phyloP scores from a whole-genome alignment of 345 rosid species.

The Eucalyptus shirleyi region DNA sequence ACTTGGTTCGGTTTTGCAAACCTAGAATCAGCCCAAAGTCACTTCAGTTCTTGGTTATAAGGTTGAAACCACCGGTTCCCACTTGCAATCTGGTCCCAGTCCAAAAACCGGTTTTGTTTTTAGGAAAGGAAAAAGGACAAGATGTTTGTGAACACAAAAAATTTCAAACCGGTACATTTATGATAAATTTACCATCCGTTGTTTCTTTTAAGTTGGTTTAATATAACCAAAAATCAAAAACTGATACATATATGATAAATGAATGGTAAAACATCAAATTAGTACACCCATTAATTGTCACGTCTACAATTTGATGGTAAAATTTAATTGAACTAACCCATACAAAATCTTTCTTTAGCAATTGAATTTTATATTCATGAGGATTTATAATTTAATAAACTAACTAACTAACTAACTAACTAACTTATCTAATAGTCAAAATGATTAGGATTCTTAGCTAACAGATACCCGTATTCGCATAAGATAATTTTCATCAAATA shows the following conservation, averaged over 20 bases:
- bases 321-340: too few relatives aligned
- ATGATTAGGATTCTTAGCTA: not conserved
- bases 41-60: not conserved
- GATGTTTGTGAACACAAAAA: not conserved
- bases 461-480: not conserved
- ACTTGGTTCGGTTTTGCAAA: not conserved
- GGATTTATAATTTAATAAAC: not conserved
- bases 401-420: not conserved
- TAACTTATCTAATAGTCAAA: not conserved
- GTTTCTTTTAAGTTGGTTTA: too few relatives aligned
- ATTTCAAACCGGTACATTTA: too few relatives aligned
- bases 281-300: accelerated
- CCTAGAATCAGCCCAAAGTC: not conserved
- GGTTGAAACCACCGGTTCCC: not conserved
- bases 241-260: too few relatives aligned
- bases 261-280: too few relatives aligned
- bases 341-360: too few relatives aligned
- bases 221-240: too few relatives aligned
- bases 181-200: too few relatives aligned
- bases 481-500: not conserved
- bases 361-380: not conserved
- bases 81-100: not conserved
- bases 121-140: not conserved
- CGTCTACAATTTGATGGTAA: too few relatives aligned
- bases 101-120: not conserved